Conservation (phyloP, 2,329 filamentous ascomycete genomes). For the Neophaeococcomyces aloes region DNA sequence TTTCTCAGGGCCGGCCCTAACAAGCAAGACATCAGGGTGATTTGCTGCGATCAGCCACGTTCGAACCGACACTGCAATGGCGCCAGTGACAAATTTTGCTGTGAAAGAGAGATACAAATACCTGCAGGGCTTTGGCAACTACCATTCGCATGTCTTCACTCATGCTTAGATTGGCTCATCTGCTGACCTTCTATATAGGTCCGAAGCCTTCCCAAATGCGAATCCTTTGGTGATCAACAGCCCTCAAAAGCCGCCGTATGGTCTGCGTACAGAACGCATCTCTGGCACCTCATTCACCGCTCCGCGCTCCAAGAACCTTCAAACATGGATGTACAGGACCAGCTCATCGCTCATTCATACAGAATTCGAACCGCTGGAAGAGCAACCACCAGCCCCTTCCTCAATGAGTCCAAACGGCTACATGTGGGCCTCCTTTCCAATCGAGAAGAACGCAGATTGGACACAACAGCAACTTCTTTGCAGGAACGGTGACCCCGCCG, state of each 20-base stretch:
- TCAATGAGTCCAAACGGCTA: constrained; percentile 21
- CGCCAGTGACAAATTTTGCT: constrained; percentile 12
- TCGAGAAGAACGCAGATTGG: constrained; percentile 40
- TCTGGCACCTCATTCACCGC: constrained; percentile 49
- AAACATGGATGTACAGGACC: constrained; percentile 50
- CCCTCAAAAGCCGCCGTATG: constrained; percentile 29
- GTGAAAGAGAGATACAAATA: constrained; percentile 14
- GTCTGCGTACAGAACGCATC: constrained; percentile 24
- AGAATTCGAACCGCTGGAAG: constrained; percentile 10
- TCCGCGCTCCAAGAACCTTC: constrained; percentile 46
- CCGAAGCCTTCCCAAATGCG: constrained; percentile 30
- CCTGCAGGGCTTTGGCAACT: constrained; percentile 13
- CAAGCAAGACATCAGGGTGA: too few species aligned
- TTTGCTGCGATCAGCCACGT: neutral
- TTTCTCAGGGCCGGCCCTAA: too few species aligned
- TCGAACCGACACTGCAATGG: neutral
- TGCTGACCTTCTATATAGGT: constrained; percentile 6
- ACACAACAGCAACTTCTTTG: constrained; percentile 45
- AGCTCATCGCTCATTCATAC: constrained; percentile 45
- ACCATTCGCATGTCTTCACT: constrained; percentile 11
- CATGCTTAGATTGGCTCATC: neutral
- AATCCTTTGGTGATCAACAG: constrained; percentile 30
- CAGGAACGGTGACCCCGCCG: constrained; percentile 46
- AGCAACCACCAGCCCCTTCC: constrained; percentile 29
- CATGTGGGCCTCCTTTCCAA: constrained; percentile 31